A percentile compares a stretch with the other conserved stretches of the same genome.
Evolutionary conservation across 805 yeast species (phyloP).

Genomic region (Metahyphopichia silvanorum): DNA sequence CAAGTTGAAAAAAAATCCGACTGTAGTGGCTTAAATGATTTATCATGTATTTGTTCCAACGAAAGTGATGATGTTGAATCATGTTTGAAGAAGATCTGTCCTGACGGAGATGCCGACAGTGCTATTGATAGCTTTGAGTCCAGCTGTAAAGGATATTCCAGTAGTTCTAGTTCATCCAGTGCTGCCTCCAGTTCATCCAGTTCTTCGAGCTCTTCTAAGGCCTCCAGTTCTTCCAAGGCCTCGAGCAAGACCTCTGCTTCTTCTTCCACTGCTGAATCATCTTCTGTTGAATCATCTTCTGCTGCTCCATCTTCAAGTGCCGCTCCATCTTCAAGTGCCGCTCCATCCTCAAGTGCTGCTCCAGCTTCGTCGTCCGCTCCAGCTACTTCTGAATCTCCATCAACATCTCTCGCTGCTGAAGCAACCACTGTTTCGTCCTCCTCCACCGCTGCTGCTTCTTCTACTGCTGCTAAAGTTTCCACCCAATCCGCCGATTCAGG

Average conservation of each 20-base stretch:
- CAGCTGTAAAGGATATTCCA: conserved; percentile 48
- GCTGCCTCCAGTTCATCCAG: conserved; percentile 19
- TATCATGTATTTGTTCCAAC: conserved; percentile 64
- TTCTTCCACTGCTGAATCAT: conserved; percentile 14
- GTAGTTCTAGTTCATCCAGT: conserved; percentile 22
- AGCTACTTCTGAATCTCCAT: conserved; percentile 3
- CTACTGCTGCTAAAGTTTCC: conserved; percentile 17
- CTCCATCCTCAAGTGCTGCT: conserved; percentile 11
- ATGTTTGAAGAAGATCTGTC: conserved; percentile 71
- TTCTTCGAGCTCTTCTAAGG: conserved; percentile 22
- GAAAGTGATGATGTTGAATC: conserved; percentile 50
- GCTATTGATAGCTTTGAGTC: conserved; percentile 60
- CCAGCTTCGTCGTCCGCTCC: conserved; percentile 5
- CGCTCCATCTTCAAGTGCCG: conserved; percentile 10
- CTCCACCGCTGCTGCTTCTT: conserved; percentile 10
- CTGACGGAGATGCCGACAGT: conserved; percentile 51
- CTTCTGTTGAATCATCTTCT: conserved; percentile 16
- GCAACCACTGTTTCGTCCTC: conserved; percentile 8
- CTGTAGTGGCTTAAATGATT: conserved; percentile 60
- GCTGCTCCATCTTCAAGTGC: conserved; percentile 11
- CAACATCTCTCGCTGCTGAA: conserved; percentile 11
- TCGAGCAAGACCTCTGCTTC: conserved; percentile 21
- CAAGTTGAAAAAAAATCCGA: conserved; percentile 56
- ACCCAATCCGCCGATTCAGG: conserved; percentile 24
- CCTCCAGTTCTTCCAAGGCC: conserved; percentile 30